Evolutionary conservation across 768 basidiomycete genomes (phyloP), one percentile per base, ranked within the genome.

Genomic region (Antrodiella citrinella): DNA sequence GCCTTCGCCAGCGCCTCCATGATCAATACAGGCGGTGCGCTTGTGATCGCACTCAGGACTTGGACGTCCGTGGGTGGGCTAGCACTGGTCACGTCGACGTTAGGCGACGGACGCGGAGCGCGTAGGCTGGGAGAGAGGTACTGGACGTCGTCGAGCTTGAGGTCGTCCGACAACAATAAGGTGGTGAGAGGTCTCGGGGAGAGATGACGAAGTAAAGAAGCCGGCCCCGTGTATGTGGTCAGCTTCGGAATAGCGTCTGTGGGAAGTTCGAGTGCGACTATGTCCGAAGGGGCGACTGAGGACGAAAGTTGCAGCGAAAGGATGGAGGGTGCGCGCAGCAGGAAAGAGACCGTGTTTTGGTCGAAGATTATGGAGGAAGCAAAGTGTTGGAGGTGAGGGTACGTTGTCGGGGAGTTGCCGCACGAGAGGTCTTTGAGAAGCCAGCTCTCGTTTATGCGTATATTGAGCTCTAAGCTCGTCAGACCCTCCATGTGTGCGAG

Each of bases 101-200:
- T 49, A 42, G 48, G 52, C 48, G 49, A 48, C 49, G 39, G 22
- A n/a, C 39, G 47, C 58, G 58, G 54, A 55, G 54, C 55, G 58
- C 58, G 50, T 26, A 48, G 4, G 25, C 78, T 71, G 24, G 81
- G 62, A 67, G 80, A 72, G 44, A 87, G 71, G 23, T 66, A 66
- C 42, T 69, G 68, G 20, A 84, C 69, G 58, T 81, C 72, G 22
- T 74, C 76, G 55, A 80, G 77, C 20, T 75, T 69, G 54, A 86
- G 66, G 63, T 79, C 77, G 24, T 79, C 76, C 51, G 72, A 75
- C 49, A 89, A 72, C 62, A 81, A 77, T 45, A 89, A 72, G 59
- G 73, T 74, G 53, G 76, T 67, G 35, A 88, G 72, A 9, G 86
- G 84, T 19, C 86, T 77, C 41, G 82, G 83, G 2, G 84, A 72